Evolutionary conservation across 2,329 filamentous ascomycete species (phyloP).

Genomic region (Didymella keratinophila): DNA sequence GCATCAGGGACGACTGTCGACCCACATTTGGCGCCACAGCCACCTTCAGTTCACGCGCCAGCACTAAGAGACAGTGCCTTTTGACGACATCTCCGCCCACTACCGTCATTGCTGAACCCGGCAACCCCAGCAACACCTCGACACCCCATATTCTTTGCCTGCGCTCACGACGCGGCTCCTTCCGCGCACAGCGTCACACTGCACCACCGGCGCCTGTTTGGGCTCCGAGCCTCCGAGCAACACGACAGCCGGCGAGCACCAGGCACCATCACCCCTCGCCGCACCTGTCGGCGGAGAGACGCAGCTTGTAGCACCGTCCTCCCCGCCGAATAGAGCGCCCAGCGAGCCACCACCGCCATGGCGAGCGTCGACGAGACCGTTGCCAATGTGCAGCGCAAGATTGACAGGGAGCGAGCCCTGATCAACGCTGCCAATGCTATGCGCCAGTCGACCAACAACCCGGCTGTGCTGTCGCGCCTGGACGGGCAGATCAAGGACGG

Average conservation of each 20-base stretch:
- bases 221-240: conserved; percentile 36
- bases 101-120: conserved; percentile 30
- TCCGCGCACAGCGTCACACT: conserved; percentile 21
- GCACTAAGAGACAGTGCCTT: conserved; percentile 32
- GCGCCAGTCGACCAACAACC: conserved; percentile 95
- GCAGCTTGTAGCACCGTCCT: conserved; percentile 29
- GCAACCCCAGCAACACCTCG: conserved; percentile 18
- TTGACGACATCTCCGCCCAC: conserved; percentile 36
- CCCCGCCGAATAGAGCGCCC: conserved; percentile 28
- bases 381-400: conserved; percentile 92
- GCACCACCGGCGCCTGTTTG: conserved; percentile 34
- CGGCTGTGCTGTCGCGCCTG: conserved; percentile 85
- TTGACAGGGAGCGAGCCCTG: conserved; percentile 94
- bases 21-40: conserved; percentile 30
- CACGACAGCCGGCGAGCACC: conserved; percentile 32
- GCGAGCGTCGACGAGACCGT: conserved; percentile 67
- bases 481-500: conserved; percentile 95
- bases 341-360: conserved; percentile 56
- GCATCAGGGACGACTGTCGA: conserved; percentile 19
- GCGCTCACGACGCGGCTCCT: conserved; percentile 20
- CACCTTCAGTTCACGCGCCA: conserved; percentile 31
- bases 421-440: conserved; percentile 94
- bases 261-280: conserved; percentile 37
- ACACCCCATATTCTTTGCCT: conserved; percentile 2
- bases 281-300: conserved; percentile 39